Conservation (phyloP, 2,329 filamentous ascomycete species). For the Curvularia sp. region DNA sequence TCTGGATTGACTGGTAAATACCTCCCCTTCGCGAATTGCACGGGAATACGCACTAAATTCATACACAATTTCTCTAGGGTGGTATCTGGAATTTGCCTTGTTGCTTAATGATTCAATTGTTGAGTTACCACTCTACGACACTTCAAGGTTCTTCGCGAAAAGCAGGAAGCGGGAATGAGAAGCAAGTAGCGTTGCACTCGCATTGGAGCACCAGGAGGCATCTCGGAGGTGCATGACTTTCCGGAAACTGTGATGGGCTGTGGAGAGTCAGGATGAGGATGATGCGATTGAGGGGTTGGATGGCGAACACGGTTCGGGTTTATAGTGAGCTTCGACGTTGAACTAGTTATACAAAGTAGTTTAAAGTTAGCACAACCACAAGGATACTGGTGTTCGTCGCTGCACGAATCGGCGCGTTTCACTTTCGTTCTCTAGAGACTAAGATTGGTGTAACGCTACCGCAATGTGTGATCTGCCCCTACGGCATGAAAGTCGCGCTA, state of each 20-base stretch:
- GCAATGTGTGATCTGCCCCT: neutral
- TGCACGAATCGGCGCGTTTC: neutral
- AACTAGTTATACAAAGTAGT: neutral
- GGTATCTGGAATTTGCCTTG: conserved; percentile 35
- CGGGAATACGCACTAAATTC: neutral
- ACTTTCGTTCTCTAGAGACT: neutral
- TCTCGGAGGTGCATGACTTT: neutral
- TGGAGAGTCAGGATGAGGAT: conserved; percentile 4
- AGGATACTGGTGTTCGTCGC: neutral
- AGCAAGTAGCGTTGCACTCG: neutral
- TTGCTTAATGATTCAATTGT: conserved; percentile 36
- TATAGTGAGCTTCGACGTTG: neutral
- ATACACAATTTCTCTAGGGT: conserved; percentile 1
- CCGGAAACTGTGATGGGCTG: neutral
- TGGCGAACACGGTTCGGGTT: conserved; percentile 14
- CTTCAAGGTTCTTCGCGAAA: conserved; percentile 39
- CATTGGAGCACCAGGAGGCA: neutral
- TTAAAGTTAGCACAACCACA: neutral
- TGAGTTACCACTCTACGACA: conserved; percentile 36
- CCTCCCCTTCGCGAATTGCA: neutral
- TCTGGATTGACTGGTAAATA: conserved; percentile 55
- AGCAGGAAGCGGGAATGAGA: conserved; percentile 19
- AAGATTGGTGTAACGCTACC: neutral
- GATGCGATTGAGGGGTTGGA: conserved; percentile 22
- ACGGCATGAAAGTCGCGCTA: neutral